Evolutionary conservation across 2,329 filamentous ascomycete species (phyloP), one percentile per base, ranked within the genome.

Genomic region (Keithomyces neogunnii): DNA sequence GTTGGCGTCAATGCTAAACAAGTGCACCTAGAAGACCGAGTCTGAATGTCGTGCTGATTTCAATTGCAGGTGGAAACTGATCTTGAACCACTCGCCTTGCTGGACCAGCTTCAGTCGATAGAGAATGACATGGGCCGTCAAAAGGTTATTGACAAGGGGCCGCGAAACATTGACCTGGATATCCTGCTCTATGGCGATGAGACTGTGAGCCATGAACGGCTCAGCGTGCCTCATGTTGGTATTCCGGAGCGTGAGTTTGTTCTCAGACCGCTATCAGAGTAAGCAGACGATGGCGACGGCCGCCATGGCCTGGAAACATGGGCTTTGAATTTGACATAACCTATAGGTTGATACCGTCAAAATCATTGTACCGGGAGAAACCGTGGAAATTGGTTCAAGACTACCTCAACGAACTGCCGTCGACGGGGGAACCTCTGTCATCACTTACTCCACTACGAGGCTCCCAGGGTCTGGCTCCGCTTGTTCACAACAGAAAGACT

Each of bases 171-270:
- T 55, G 93, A 99, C 63, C 75, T 99, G 11, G 93, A 99, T 63
- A 90, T 99, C 45, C 72, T 97, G 19, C 74, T 96, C 1, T 96
- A 95, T 63, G 85, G 84, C 48, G 71, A 87, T 51, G 70, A 85
- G 53, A 72, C 69, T 3, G 70, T 95, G 48, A 69, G 81, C 40
- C 77, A 88, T 56, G 80, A 86, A 42, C 81, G 89, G 26, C 80
- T 99, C n/a, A 85, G 77, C 30, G 76, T 99, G 31, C 93, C 93
- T 9, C 93, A 99, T 66, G 75, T 81, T 33, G 76, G 88, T 43
- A 96, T 99, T 73, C 72, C 85, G 2, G 93, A 99, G 68, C 80
- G 93, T 48, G 91, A 96, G 67, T 99, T 99, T 66, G 93, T 99
- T 39, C 78, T 99, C 9, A 81, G 88, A 19, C 93, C 93, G 29